Evolutionary conservation across 768 basidiomycete genomes (phyloP), one percentile per base, ranked within the genome.

Genomic region (Kondoa malvinella): DNA sequence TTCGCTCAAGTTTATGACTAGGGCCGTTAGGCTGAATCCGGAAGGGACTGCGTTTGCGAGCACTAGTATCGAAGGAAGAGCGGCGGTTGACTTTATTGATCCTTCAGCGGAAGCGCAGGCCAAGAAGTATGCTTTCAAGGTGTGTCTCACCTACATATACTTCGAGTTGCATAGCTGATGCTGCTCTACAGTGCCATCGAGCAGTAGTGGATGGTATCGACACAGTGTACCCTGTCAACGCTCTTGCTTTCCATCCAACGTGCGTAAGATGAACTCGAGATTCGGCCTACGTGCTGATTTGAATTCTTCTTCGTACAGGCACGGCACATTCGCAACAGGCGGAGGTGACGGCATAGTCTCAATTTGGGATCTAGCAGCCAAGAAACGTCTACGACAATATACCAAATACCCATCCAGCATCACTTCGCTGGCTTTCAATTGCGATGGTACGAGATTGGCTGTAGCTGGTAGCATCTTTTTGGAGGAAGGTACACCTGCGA

Each of bases 61-160:
- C 0, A 88, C 87, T 0, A 92, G 89, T 0, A 90, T 92, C 16
- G 95, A 99, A 74, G 95, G 95, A 0, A 83, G 95, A 27, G 95
- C 97, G 68, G 91, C 92, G 0, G 92, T 97, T 32, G 95, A 99
- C 77, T 99, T 94, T 77, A 92, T 95, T 72, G 89, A 96, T 71
- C 85, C 88, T 1, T 83, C 83, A 2, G 81, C 85, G 0, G 83
- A 83, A 29, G 81, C 82, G 0, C 94, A 97, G 76, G 85, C 87
- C n/a, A 81, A 83, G 72, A 86, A 92, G 79, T 95, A 92, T 76
- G 95, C 95, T 1, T 99, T 96, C 83, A 92, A 95, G 30, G 61
- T 63, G 3, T 29, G 61, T 30, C 29, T n/a, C n/a, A n/a, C n/a
- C n/a, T n/a, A n/a, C n/a, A n/a, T n/a, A n/a, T n/a, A n/a, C n/a